Evolutionary conservation across 2,329 filamentous ascomycete genomes (phyloP), one percentile per base, ranked within the genome.

Genomic region (Fusarium anthophilum): DNA sequence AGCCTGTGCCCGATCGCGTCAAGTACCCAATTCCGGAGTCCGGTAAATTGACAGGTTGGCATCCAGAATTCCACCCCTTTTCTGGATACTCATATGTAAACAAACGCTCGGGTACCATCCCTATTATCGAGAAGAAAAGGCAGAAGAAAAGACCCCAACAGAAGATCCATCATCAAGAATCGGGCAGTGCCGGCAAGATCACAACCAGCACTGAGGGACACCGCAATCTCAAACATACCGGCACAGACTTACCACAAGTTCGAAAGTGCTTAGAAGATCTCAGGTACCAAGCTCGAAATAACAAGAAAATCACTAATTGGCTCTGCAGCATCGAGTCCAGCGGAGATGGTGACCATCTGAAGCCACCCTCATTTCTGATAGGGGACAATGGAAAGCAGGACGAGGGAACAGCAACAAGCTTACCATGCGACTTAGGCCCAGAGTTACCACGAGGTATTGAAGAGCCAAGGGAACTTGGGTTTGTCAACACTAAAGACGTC

Each of bases 51-150:
- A 30, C 13, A 20, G 15, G 47, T 9, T 66, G 53, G 28, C 41
- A 45, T 35, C 9, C 64, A 12, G 51, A 37, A 5, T 79, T 75
- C 28, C 22, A 15, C 10, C 60, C 72, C 1, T 79, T 80, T 30
- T 41, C 45, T 22, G 41, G 54, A n/a, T 75, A 72, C 18, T 22
- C 32, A 4, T 79, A 79, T 58, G 35, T 15, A 26, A 68, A 54
- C 24, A 78, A 79, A 50, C 32, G 24, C 13, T 47, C 58, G 22
- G 65, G 67, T 10, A 63, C 55, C 24, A 17, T 43, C 24, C 38
- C 73, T 14, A 22, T 43, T 15, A 24, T n/a, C 18, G 22, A 66
- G 14, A 28, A 30, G 22, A 63, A 63, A 18, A 22, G 48, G 14
- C 28, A 66, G 14, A 28, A 30, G 22, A 63, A 63, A 18, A 22